These are phyloP conservation scores for Tylopilus sp. DNA, from an alignment of 768 basidiomycete genomes.

Conservation along the genomic window DNA sequence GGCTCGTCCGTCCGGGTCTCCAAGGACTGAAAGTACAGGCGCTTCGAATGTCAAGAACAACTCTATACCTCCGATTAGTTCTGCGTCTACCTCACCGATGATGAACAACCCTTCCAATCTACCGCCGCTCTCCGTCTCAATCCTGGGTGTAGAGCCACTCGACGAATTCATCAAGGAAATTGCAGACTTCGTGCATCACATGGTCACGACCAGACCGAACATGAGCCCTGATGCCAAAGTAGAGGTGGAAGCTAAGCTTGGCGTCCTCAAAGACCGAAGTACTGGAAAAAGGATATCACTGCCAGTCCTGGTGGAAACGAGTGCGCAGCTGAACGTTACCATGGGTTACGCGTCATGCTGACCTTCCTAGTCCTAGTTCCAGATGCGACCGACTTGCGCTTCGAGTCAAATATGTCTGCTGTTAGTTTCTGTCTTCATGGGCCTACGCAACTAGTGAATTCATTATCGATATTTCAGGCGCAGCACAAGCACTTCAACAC, in stretches of 20 bases:
- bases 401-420: conserved; percentile 90
- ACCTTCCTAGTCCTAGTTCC: conserved; percentile 60
- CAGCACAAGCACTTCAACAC: conserved; percentile 88
- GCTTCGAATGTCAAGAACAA: conserved; percentile 23
- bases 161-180: conserved; percentile 93
- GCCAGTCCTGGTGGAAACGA: conserved; percentile 80
- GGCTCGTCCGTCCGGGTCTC: conserved; percentile 33
- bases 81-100: conserved; percentile 12
- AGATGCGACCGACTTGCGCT: conserved; percentile 60
- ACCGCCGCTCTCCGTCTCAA: conserved; percentile 71
- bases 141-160: conserved; percentile 84
- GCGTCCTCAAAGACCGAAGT: conserved; percentile 59
- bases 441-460: conserved; percentile 9
- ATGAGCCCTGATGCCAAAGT: conserved; percentile 48
- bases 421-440: conserved; percentile 44
- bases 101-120: conserved; percentile 34
- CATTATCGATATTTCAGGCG: conserved; percentile 40
- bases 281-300: conserved; percentile 57
- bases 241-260: conserved; percentile 92
- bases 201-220: conserved; percentile 55
- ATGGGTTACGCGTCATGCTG: neutral
- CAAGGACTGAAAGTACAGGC: conserved; percentile 19
- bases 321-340: conserved; percentile 44
- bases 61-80: conserved; percentile 5
- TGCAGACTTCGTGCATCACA: conserved; percentile 83